Conservation (phyloP, 495 filamentous ascomycete genomes). For the Penicillium dipodomyicola region DNA sequence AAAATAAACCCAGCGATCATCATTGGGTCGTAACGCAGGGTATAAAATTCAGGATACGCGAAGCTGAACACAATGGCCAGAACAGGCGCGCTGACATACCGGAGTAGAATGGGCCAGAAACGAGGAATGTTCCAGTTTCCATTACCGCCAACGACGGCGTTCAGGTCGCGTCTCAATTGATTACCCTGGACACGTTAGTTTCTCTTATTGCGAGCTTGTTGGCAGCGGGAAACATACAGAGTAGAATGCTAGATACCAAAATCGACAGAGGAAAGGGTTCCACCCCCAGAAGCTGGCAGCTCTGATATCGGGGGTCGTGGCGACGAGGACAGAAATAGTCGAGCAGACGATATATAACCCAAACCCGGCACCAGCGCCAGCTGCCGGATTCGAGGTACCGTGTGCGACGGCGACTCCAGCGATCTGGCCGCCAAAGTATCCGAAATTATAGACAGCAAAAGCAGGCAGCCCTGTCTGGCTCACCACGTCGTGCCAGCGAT, state of each 20-base stretch:
- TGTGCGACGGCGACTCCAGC: constrained; percentile 35
- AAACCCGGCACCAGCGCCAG: constrained; percentile 31
- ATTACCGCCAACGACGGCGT: constrained; percentile 23
- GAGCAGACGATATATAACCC: constrained; percentile 26
- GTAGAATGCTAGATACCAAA: constrained; percentile 28
- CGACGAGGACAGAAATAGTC: constrained; percentile 15
- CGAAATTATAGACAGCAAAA: constrained; percentile 33
- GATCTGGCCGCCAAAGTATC: constrained; percentile 37
- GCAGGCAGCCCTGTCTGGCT: constrained; percentile 29
- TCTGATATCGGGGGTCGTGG: constrained; percentile 20
- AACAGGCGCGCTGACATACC: constrained; percentile 39
- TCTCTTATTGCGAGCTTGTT: background rate
- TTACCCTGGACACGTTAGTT: constrained; percentile 17
- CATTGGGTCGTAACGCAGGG: constrained; percentile 37
- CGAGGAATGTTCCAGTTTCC: constrained; percentile 40
- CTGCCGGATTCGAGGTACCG: constrained; percentile 20
- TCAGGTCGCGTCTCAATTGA: constrained; percentile 27
- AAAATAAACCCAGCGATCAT: constrained; percentile 40
- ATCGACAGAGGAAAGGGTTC: constrained; percentile 20
- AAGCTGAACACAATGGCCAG: constrained; percentile 43
- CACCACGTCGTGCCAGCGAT: constrained; percentile 33
- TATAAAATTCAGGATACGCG: constrained; percentile 40
- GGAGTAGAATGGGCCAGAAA: constrained; percentile 33
- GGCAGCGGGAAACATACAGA: constrained; percentile 14
- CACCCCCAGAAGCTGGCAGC: constrained; percentile 33